These are phyloP conservation scores for Diutina pseudorugosa DNA, from an alignment of 1,139 yeast genomes.

Conservation along the genomic window DNA sequence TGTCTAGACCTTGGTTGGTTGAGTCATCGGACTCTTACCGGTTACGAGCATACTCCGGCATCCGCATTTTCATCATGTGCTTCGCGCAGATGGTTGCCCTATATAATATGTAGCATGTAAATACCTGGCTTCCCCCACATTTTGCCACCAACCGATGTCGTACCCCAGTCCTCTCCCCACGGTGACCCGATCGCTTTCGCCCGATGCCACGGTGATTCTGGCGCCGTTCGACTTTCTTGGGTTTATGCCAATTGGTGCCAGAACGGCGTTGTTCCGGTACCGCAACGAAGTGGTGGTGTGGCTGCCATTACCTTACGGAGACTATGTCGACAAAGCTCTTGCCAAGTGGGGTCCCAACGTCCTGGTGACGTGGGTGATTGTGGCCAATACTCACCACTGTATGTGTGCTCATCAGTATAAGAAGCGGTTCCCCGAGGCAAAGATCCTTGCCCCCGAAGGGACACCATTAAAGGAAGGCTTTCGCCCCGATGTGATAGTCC, in stretches of 20 bases:
- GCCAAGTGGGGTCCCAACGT: not conserved
- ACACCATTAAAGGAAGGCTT: slow-evolving; percentile 14
- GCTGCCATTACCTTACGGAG: slow-evolving; percentile 8
- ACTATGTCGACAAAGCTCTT: slow-evolving; percentile 6
- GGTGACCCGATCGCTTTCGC: slow-evolving; percentile 6
- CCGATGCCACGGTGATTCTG: slow-evolving; percentile 6
- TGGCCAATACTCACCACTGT: slow-evolving; percentile 45
- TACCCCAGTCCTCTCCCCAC: slow-evolving; percentile 6
- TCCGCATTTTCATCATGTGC: not conserved
- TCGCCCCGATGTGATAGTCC: slow-evolving; percentile 8
- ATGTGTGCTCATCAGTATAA: slow-evolving; percentile 42
- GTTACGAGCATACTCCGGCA: no score
- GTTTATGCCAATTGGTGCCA: slow-evolving; percentile 6
- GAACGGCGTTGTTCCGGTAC: slow-evolving; percentile 7
- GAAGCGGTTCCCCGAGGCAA: slow-evolving; percentile 31
- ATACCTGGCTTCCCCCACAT: not conserved
- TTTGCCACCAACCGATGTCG: slow-evolving; percentile 4
- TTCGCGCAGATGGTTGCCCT: no score
- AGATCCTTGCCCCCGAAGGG: slow-evolving; percentile 37
- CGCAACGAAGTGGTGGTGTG: slow-evolving; percentile 6
- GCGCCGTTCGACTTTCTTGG: slow-evolving; percentile 6
- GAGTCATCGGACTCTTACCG: no score
- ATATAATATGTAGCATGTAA: not conserved
- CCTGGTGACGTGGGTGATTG: slow-evolving; percentile 13
- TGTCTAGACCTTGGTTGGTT: not conserved